Base-by-base conservation (phyloP, 148 eudicot genomes). In the Camellia lanceoleosa region DNA sequence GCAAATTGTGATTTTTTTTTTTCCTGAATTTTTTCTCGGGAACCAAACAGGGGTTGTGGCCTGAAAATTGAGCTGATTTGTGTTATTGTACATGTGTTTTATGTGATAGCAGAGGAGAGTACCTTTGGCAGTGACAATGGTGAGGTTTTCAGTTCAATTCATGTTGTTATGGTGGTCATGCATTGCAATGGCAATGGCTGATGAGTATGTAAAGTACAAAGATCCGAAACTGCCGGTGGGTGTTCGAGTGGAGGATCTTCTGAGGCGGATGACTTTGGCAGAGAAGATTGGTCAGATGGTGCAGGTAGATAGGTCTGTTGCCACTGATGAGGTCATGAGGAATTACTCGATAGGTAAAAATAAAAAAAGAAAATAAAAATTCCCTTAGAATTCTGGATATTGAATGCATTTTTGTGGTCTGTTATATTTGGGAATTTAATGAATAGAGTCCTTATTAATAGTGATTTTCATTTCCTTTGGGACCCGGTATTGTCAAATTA, bases 281-380 rank as follows among this genome's bases (percentile, higher is more conserved):
- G 97, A 92, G 84, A 92, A 92, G 86, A 92, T 92, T 82, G 97
- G 97, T 73, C 97, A 92, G 79, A 92, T 92, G 97, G 84, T 89
- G 78, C 97, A 92, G 88, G 91, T 92, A 83, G 97, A 92, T 70
- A 86, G 91, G 65, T 65, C 84, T 14, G 84, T 83, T 79, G 94
- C 97, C 64, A 82, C 86, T 62, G 75, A 88, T 84, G 86, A 87
- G 44, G 79, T 89, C 59, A 86, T 92, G 91, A 88, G 82, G 85
- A 77, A 88, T 51, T 87, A 82, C 63, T 80, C 81, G 71, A 90
- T 92, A 80, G 97, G 97, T 92, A 90, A 30, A 30, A 30, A 30
- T 30, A 30, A 30, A 30, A 30, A 30, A 30, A 30, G 82, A 51
- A 71, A 18, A 47, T 46, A 51, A 16, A 66, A 66, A 15, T 69